Conservation (phyloP, 306 rosid species). For the Acacia melanoxylon region DNA sequence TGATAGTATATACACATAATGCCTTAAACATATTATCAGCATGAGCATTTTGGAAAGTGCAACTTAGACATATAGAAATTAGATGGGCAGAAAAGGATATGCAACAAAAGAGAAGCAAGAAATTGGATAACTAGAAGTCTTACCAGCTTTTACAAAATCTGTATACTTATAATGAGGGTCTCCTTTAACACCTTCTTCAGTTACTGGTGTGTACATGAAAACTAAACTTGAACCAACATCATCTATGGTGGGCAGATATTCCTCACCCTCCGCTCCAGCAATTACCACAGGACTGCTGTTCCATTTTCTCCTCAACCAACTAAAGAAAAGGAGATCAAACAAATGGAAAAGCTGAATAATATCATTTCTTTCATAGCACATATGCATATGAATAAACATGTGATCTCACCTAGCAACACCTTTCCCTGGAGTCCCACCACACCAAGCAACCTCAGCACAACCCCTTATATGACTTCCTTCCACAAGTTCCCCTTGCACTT, state of each 20-base stretch:
- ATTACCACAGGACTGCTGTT: slow-evolving; percentile 90
- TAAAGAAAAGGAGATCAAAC: slow-evolving; percentile 33
- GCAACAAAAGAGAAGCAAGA: slow-evolving; percentile 12
- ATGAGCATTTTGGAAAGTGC: neutral
- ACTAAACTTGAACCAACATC: slow-evolving; percentile 95
- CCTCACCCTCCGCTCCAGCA: slow-evolving; percentile 93
- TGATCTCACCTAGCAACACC: slow-evolving; percentile 85
- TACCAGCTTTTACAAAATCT: slow-evolving; percentile 91
- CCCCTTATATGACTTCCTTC: slow-evolving; percentile 86
- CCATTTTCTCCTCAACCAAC: slow-evolving; percentile 99
- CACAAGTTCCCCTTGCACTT: slow-evolving; percentile 78
- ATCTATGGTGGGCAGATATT: slow-evolving; percentile 69
- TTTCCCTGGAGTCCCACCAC: slow-evolving; percentile 96
- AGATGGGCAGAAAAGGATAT: slow-evolving; percentile 3
- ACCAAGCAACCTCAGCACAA: slow-evolving; percentile 86
- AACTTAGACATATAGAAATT: neutral
- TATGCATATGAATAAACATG: slow-evolving; percentile 5
- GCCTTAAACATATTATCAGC: neutral
- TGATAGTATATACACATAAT: neutral
- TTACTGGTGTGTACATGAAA: slow-evolving; percentile 96
- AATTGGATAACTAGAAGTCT: slow-evolving; percentile 25
- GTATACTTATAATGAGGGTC: slow-evolving; percentile 96
- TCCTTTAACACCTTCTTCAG: slow-evolving; percentile 94
- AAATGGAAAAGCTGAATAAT: slow-evolving; percentile 24
- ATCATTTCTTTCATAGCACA: slow-evolving; percentile 21